Base-by-base conservation (phyloP, 2,329 filamentous ascomycete species). In the Zymoseptoria crescenta region DNA sequence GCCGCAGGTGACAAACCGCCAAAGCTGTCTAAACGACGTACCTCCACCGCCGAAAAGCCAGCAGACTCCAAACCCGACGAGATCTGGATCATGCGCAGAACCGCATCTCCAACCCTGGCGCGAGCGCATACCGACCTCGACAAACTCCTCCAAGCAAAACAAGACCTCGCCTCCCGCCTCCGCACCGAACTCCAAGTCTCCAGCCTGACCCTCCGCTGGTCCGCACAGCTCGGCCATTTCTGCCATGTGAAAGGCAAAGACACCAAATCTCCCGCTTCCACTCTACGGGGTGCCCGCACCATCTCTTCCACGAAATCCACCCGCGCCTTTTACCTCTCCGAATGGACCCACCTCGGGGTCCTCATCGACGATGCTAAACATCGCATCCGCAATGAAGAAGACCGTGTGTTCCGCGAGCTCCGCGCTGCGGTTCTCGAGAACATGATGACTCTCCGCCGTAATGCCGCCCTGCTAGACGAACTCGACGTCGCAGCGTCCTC, bases 391-490 rank as follows among this genome's bases (percentile, higher is more conserved):
- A 80, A 82, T 59, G 94, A 96, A 73, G 94, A 99, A 75, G 84
- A 91, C 67, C 81, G 83, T 51, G 87, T 99, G 7, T 91, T 97
- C 66, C 79, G 84, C 58, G 76, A 81, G 4, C 79, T 99, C 8
- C 87, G 93, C 29, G 83, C 86, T 61, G 80, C 83, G 55, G 91
- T 96, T 0, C 85, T 97, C 3, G 76, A 83, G 52, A 93, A 92
- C 67, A 82, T 99, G 2, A 85, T 96, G 63, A 90, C 87, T 68
- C 83, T 99, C 13, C 87, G 94, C 5, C 88, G 88, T 59, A 97
- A 96, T 73, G 92, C 93, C 9, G 82, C 85, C n/a, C 88, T 96
- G 0, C 83, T 99, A 20, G 93, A 97, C 72, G 92, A 96, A 73
- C 83, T 99, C 8, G 94, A 99, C 74, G 88, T 99, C 45, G 84